Evolutionary conservation across 257 asterid genomes (phyloP), one percentile per base, ranked within the genome.

Genomic region (Solanum tarapatanum): DNA sequence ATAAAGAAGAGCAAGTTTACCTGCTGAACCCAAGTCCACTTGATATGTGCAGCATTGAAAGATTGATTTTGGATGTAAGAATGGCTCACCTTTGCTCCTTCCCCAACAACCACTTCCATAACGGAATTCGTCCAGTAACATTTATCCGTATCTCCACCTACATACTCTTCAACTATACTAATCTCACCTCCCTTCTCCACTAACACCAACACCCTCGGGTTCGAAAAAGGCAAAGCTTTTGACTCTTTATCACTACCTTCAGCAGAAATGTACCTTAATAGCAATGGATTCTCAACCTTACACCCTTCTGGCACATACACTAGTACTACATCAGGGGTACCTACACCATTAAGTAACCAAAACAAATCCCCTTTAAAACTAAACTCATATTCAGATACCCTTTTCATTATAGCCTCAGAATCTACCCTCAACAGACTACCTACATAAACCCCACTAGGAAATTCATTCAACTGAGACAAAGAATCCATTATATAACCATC

Each of bases 121-220:
- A 96, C 99, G 0, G 99, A 91, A 91, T 96, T 96, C 30, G 97
- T 87, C 99, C 98, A 95, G 79, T 96, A 96, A 88, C 95, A 92
- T 86, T 88, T 91, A 13, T 88, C 92, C 69, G 88, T 95, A 70
- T 89, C 94, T 43, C 91, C 94, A 87, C 93, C 90, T 3, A 85
- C 88, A 84, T 93, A 93, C 91, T 96, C 99, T 93, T 96, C 99
- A 69, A 94, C 93, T 87, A 96, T 87, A 91, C 94, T 76, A 89
- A 96, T 87, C 87, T 94, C 98, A 86, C 96, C 99, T 70, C 94
- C 97, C 69, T 93, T 94, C 93, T 96, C 98, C 90, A 95, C 99
- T 92, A 96, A 68, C 85, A 95, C 93, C 87, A 95, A 90, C 85
- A 96, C 96, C 89, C 99, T 93, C 11, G 99, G 99, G 89, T 94